phyloP scores from a whole-genome alignment of 768 basidiomycete species.

The Boletus subcaerulescens region DNA sequence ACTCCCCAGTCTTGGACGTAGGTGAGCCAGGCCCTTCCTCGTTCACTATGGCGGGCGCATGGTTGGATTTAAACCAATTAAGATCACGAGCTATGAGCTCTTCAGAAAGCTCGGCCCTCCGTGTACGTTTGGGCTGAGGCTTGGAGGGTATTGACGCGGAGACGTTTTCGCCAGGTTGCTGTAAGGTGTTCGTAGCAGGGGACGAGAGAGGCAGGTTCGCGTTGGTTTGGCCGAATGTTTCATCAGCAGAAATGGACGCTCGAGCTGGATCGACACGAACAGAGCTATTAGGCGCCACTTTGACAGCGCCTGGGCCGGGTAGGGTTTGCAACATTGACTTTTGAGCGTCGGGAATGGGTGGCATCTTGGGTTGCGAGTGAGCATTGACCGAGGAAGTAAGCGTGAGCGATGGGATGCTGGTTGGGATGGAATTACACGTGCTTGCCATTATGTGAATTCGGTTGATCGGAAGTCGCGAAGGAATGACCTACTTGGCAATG shows the following conservation, averaged over 20 bases:
- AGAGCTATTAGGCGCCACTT: background rate
- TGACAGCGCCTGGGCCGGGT: background rate
- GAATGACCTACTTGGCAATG: slow-evolving; percentile 11
- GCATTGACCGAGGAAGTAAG: background rate
- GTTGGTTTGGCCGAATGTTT: background rate
- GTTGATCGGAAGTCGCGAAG: background rate
- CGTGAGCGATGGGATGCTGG: background rate
- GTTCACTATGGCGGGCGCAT: background rate
- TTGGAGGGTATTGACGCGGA: slow-evolving; percentile 6
- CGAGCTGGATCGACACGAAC: background rate
- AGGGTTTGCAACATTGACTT: background rate
- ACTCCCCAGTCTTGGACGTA: background rate
- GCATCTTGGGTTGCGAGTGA: background rate
- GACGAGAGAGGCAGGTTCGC: background rate
- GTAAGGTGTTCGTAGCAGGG: background rate
- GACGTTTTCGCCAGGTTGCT: background rate
- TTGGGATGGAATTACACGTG: background rate
- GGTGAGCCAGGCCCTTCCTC: background rate
- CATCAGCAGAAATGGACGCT: background rate
- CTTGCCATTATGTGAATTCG: slow-evolving; percentile 1
- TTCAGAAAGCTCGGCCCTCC: slow-evolving; percentile 21
- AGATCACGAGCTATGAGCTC: slow-evolving; percentile 29
- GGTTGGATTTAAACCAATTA: slow-evolving; percentile 28
- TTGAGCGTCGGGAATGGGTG: background rate
- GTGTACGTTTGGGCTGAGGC: slow-evolving; percentile 28